Conservation (phyloP, 257 asterid genomes). For the Ballota nigra region DNA sequence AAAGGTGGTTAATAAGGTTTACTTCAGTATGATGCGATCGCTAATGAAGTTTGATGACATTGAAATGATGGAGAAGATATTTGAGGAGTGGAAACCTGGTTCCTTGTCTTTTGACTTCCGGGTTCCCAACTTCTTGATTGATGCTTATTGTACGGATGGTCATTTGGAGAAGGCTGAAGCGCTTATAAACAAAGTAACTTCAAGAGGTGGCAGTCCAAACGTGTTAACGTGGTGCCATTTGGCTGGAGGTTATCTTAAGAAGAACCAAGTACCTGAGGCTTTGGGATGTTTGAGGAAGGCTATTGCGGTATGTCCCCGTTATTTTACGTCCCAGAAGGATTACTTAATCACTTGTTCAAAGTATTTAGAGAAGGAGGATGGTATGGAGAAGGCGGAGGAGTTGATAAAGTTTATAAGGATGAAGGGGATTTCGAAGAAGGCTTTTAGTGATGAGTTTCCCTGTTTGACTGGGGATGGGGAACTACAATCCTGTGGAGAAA, state of each 20-base stretch:
- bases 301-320: slow-evolving; percentile 37
- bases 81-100: slow-evolving; percentile 59
- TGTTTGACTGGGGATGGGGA: slow-evolving; percentile 15
- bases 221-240: slow-evolving; percentile 54
- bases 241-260: slow-evolving; percentile 48
- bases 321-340: slow-evolving; percentile 34
- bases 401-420: slow-evolving; percentile 29
- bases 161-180: slow-evolving; percentile 52
- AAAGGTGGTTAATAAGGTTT: slow-evolving; percentile 43
- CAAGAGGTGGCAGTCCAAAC: slow-evolving; percentile 48
- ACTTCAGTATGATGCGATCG: slow-evolving; percentile 54
- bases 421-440: slow-evolving; percentile 21
- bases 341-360: slow-evolving; percentile 45
- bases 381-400: slow-evolving; percentile 44
- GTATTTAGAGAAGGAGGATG: slow-evolving; percentile 35
- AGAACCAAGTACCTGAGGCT: slow-evolving; percentile 35
- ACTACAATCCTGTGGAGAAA: not conserved
- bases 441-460: slow-evolving; percentile 22
- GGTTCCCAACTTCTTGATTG: slow-evolving; percentile 55
- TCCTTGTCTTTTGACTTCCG: slow-evolving; percentile 51
- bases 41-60: slow-evolving; percentile 47
- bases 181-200: slow-evolving; percentile 30
- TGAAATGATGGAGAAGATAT: slow-evolving; percentile 49
- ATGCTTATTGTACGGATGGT: slow-evolving; percentile 52
- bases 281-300: slow-evolving; percentile 62